These are phyloP conservation scores for Micromonas pusilla DNA, from an alignment of 139 green algal genomes.

Conservation along the genomic window DNA sequence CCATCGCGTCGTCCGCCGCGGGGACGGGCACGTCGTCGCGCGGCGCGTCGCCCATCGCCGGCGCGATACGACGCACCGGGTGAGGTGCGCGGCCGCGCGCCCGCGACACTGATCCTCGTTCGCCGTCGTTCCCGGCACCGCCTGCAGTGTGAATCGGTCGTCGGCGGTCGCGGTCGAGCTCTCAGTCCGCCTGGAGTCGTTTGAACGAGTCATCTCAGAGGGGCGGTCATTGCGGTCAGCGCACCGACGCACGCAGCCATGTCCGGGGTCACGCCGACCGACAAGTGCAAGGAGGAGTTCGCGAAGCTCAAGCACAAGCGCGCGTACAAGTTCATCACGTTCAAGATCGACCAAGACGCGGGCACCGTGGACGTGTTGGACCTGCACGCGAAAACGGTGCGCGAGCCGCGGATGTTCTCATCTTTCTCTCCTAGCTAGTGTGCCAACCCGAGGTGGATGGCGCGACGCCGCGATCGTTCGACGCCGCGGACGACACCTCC, in stretches of 20 bases:
- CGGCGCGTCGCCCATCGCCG: not conserved
- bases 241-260: not conserved
- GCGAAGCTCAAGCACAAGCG: not conserved
- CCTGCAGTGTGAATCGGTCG: not conserved
- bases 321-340: not conserved
- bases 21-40: not conserved
- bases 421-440: no score
- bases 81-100: no score
- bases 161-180: no score
- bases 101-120: not conserved
- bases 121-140: not conserved
- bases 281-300: not conserved
- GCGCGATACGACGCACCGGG: not conserved
- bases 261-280: not conserved
- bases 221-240: no score
- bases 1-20: not conserved
- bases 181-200: no score
- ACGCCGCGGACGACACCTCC: no score
- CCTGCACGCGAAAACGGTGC: not conserved
- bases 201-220: no score
- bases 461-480: no score
- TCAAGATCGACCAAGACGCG: not conserved
- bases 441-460: no score
- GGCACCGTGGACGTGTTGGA: not conserved
- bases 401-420: no score